Evolutionary conservation across 805 yeast species (phyloP).

Genomic region (Nakazawaea holstii): DNA sequence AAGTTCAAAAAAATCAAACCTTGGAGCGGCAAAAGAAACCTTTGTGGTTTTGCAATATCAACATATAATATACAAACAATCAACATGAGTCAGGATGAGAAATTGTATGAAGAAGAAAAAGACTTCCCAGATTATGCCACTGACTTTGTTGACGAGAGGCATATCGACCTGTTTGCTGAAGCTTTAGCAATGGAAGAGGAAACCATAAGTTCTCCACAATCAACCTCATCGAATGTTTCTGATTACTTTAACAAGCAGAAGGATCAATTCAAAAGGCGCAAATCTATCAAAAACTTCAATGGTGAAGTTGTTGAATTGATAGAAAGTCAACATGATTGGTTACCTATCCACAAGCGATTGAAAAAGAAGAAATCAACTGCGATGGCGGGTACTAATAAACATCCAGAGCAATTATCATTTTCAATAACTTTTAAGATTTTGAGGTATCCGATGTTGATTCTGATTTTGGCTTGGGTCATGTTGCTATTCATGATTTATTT

Average conservation of each 20-base stretch:
- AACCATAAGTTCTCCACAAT: not conserved
- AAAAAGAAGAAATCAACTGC: constrained; percentile 11
- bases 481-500: constrained; percentile 46
- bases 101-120: not conserved
- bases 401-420: constrained; percentile 8
- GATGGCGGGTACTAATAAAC: not conserved
- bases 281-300: constrained; percentile 6
- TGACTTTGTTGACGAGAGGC: constrained; percentile 4
- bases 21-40: no score
- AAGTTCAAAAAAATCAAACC: no score
- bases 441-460: constrained; percentile 59
- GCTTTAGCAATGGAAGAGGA: constrained; percentile 16
- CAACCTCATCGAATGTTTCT: constrained; percentile 1
- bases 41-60: no score
- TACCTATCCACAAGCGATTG: constrained; percentile 29
- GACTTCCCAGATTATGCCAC: constrained; percentile 7
- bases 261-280: not conserved
- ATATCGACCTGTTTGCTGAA: constrained; percentile 8
- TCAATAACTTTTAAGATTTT: constrained; percentile 36
- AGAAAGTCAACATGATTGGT: constrained; percentile 41
- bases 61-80: constrained; percentile 10
- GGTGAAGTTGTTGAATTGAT: constrained; percentile 27
- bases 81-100: constrained; percentile 12
- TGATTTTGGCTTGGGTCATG: constrained; percentile 48
- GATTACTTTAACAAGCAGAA: not conserved